Evolutionary conservation across 495 filamentous ascomycete genomes (phyloP), one percentile per base, ranked within the genome.

Genomic region (Xylaria longipes): DNA sequence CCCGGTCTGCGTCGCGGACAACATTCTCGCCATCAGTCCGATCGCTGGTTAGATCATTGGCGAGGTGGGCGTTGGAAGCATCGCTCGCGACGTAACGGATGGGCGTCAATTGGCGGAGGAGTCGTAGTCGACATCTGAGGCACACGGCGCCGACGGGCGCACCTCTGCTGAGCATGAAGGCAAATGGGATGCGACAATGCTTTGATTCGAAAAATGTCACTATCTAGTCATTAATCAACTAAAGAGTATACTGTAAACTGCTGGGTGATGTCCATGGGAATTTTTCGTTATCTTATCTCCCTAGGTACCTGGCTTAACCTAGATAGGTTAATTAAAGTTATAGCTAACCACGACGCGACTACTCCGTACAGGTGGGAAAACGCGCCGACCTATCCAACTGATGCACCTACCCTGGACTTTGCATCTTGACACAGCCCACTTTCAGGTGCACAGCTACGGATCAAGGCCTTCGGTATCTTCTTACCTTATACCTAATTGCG

Each of bases 111-210:
- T 71, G 62, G 69, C 69, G 63, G 70, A 76, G 56, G 71, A 83
- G 76, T 74, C 76, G 80, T 57, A 82, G 69, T 48, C 78, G 85
- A 76, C 86, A 88, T 79, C 81, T 75, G 54, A 86, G 74, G 80
- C 86, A 88, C 77, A 87, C 80, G 69, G 83, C 81, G 76, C 81
- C 71, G 68, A 80, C 68, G 17, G 77, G 64, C 20, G 77, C 71
- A 62, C 76, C 77, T 68, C 80, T 76, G 62, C 80, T 63, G 74
- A 87, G 81, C 86, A 88, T 87, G 61, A 77, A 78, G 74, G 72
- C 72, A 57, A 75, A 54, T 66, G 15, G 15, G 43, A n/a, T 37
- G 11, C 22, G 27, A n/a, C 7, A 37, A 20, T 33, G 17, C 25
- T 48, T 3, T 43, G 27, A 1, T 11, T 37, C 1, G 17, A 35